These are phyloP conservation scores for Cladobotryum protrusum DNA, from an alignment of 2,329 filamentous ascomycete genomes.

Conservation along the genomic window DNA sequence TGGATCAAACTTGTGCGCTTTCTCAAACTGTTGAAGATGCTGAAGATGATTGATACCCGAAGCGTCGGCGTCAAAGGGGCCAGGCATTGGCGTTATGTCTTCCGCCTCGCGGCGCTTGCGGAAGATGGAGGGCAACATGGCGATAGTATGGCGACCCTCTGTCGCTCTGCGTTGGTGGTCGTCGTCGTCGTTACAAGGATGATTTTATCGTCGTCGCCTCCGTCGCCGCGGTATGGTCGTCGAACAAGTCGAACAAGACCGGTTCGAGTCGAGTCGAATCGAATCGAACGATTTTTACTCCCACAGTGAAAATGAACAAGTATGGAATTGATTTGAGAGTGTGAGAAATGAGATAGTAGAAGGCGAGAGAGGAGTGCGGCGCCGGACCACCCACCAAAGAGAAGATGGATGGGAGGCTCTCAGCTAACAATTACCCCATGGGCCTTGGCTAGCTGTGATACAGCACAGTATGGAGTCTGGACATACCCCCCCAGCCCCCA, in stretches of 20 bases:
- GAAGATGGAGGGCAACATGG: constrained; percentile 34
- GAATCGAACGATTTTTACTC: constrained; percentile 3
- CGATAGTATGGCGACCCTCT: neutral
- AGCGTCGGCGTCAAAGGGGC: constrained; percentile 33
- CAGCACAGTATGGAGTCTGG: neutral
- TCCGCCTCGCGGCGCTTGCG: constrained; percentile 42
- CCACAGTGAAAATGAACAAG: neutral
- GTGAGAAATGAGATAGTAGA: neutral
- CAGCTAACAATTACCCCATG: constrained; percentile 5
- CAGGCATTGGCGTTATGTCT: constrained; percentile 38
- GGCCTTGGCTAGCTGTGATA: constrained; percentile 2
- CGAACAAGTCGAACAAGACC: constrained; percentile 9
- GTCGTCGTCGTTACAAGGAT: neutral
- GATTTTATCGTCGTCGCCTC: neutral
- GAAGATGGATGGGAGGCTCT: constrained; percentile 5
- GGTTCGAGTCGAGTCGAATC: constrained; percentile 6
- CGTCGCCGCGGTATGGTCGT: constrained; percentile 6
- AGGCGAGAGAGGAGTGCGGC: constrained; percentile 2
- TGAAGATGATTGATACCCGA: constrained; percentile 37
- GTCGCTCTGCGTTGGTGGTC: neutral
- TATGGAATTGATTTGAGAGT: neutral
- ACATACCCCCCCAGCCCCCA: neutral
- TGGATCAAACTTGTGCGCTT: constrained; percentile 57
- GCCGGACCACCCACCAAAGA: constrained; percentile 1
- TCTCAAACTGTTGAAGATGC: constrained; percentile 51